These are phyloP conservation scores for Penicillium subrubescens DNA, from an alignment of 495 filamentous ascomycete genomes.

Conservation along the genomic window DNA sequence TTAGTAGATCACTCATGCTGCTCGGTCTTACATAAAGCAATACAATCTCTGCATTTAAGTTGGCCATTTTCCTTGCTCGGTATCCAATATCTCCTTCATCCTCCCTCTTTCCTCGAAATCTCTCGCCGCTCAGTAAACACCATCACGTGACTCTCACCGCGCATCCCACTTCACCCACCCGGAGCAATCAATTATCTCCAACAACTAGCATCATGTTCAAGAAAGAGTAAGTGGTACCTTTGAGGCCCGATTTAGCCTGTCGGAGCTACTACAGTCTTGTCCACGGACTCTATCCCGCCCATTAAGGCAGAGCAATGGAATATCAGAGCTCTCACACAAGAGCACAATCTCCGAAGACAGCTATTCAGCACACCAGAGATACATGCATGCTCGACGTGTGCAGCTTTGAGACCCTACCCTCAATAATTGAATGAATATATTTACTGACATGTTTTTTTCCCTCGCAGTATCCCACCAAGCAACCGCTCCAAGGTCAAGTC, in stretches of 20 bases:
- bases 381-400: neutral
- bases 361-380: neutral
- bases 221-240: slow-evolving; percentile 67
- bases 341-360: neutral
- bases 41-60: too few species aligned
- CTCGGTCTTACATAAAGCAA: too few species aligned
- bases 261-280: neutral
- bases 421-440: too few species aligned
- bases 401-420: neutral
- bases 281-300: neutral
- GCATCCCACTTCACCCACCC: slow-evolving; percentile 33
- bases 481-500: slow-evolving; percentile 97
- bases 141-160: slow-evolving; percentile 40
- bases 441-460: slow-evolving; percentile 12
- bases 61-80: too few species aligned
- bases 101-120: neutral
- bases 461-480: slow-evolving; percentile 66
- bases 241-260: too few species aligned
- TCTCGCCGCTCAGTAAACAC: neutral
- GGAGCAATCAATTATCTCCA: slow-evolving; percentile 14
- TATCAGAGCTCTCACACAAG: slow-evolving; percentile 1
- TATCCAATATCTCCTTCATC: neutral
- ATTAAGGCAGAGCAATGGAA: neutral
- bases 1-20: neutral
- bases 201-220: slow-evolving; percentile 72